phyloP scores from a whole-genome alignment of 2,329 filamentous ascomycete species.

The Ceratocystiopsis minuta region DNA sequence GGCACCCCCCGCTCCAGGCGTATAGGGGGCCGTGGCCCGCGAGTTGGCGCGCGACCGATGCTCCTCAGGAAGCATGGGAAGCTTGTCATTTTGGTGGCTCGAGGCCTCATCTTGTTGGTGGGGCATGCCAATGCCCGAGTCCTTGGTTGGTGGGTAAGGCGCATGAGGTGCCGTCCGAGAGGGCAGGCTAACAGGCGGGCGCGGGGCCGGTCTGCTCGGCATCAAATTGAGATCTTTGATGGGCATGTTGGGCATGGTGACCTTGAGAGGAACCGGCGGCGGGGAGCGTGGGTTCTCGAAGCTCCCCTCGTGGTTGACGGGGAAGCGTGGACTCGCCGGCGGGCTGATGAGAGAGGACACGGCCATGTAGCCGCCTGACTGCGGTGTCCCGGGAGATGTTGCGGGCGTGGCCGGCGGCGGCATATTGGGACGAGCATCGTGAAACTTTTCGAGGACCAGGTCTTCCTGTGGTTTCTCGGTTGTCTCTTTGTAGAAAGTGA shows the following conservation, averaged over 20 bases:
- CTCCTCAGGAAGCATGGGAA: constrained; percentile 46
- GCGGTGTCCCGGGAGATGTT: constrained; percentile 19
- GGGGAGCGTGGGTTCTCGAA: constrained; percentile 94
- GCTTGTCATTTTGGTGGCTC: constrained; percentile 29
- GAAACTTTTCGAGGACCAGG: constrained; percentile 89
- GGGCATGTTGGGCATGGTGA: constrained; percentile 37
- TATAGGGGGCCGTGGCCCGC: constrained; percentile 36
- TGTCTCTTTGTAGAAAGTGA: constrained; percentile 94
- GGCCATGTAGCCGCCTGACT: constrained; percentile 36
- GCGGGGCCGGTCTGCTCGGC: constrained; percentile 71
- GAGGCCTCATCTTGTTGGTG: constrained; percentile 36
- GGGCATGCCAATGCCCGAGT: constrained; percentile 45
- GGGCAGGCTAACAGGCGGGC: constrained; percentile 53
- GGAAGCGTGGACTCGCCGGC: constrained; percentile 71
- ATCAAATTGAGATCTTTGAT: constrained; percentile 44
- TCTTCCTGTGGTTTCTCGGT: constrained; percentile 65
- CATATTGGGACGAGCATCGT: constrained; percentile 52
- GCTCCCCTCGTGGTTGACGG: constrained; percentile 75
- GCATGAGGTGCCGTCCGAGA: constrained; percentile 37
- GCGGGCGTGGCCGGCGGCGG: constrained; percentile 18
- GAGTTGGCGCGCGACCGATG: constrained; percentile 54
- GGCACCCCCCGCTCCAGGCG: constrained; percentile 12
- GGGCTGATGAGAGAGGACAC: constrained; percentile 54
- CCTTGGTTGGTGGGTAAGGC: constrained; percentile 35
- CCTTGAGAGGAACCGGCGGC: constrained; percentile 39